These are phyloP conservation scores for Phytopythium oedochilum DNA, from an alignment of 352 stramenopile species.

Conservation along the genomic window DNA sequence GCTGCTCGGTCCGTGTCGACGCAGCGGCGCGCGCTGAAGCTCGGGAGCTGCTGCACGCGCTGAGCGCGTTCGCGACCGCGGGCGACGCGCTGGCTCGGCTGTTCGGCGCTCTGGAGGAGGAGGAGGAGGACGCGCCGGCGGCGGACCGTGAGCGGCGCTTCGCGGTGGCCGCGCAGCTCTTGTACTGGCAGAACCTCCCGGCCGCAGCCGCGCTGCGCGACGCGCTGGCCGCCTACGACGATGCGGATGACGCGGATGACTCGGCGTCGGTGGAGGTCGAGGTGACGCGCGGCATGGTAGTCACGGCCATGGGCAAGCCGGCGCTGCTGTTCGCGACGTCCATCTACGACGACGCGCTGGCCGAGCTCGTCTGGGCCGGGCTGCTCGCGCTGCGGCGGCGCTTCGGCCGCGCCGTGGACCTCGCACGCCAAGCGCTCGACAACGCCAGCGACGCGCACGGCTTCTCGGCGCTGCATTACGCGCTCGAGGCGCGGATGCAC, in stretches of 20 bases:
- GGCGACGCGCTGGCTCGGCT: conserved; percentile 35
- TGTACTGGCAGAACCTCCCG: conserved; percentile 38
- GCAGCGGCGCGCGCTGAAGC: conserved; percentile 4
- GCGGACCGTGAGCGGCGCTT: conserved; percentile 10
- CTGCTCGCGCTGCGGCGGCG: conserved; percentile 39
- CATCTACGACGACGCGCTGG: conserved; percentile 84
- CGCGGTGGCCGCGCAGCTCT: conserved; percentile 32
- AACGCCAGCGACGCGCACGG: conserved; percentile 65
- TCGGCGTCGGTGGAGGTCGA: not conserved
- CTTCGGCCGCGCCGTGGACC: conserved; percentile 27
- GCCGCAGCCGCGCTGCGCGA: conserved; percentile 18
- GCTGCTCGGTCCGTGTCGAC: not conserved
- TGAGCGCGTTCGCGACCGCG: conserved; percentile 60
- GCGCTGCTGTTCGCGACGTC: conserved; percentile 74
- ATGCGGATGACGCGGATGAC: conserved; percentile 6
- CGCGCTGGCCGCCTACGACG: conserved; percentile 31
- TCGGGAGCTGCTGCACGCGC: conserved; percentile 35
- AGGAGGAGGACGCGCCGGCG: conserved; percentile 4
- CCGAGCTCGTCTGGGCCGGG: conserved; percentile 52
- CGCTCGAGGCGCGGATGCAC: conserved; percentile 65
- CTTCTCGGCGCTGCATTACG: conserved; percentile 72
- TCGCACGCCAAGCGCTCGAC: conserved; percentile 62
- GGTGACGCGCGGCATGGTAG: conserved; percentile 24
- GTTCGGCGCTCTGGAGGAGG: conserved; percentile 26
- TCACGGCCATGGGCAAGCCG: conserved; percentile 73